phyloP scores from a whole-genome alignment of 768 basidiomycete species.

The Pisolithus albus region DNA sequence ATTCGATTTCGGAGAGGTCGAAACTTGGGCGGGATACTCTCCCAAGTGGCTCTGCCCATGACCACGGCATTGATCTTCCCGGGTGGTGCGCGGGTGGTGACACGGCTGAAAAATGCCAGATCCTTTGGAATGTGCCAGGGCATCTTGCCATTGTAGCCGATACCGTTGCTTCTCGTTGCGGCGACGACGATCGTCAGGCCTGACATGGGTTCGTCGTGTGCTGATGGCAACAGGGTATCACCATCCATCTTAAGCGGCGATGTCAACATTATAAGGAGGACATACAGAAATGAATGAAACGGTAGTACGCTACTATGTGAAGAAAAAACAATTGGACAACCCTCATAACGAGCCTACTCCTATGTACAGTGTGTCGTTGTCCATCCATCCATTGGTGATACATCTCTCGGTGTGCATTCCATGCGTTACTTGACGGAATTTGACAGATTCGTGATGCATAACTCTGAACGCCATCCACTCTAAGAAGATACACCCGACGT shows the following conservation, averaged over 20 bases:
- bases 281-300: background rate
- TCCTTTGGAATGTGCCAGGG: slow-evolving; percentile 90
- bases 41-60: slow-evolving; percentile 98
- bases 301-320: background rate
- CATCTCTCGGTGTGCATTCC: too few relatives aligned
- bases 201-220: slow-evolving; percentile 35
- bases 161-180: slow-evolving; percentile 81
- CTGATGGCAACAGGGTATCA: too few relatives aligned
- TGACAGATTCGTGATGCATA: too few relatives aligned
- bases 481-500: background rate
- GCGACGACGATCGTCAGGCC: slow-evolving; percentile 89
- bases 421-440: too few relatives aligned
- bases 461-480: background rate
- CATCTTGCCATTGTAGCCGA: slow-evolving; percentile 67
- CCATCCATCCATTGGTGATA: too few relatives aligned
- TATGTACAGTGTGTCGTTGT: background rate
- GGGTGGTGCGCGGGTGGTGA: slow-evolving; percentile 56
- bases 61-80: slow-evolving; percentile 66
- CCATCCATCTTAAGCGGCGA: background rate
- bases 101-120: slow-evolving; percentile 87
- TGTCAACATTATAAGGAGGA: background rate
- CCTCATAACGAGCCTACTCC: background rate
- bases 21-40: slow-evolving; percentile 84
- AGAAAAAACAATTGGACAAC: background rate
- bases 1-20: slow-evolving; percentile 68